Evolutionary conservation across 225 moss, liverwort and hornwort genomes (phyloP).

Genomic region (Bryoerythrophyllum caledonicum): DNA sequence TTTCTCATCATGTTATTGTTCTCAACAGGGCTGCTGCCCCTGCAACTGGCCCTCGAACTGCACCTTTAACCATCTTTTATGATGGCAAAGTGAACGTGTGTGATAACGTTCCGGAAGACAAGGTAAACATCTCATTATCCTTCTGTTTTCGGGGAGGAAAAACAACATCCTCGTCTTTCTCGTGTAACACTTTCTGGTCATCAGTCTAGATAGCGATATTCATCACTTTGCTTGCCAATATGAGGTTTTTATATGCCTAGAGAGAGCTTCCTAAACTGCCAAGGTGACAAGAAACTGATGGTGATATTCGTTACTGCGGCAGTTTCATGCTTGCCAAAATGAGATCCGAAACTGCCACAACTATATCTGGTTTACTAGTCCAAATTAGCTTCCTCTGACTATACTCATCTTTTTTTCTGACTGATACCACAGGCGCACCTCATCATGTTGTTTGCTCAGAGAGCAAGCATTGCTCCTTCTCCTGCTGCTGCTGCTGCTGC

Average conservation of each 20-base stretch:
- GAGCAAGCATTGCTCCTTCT: conserved; percentile 1
- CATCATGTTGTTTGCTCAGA: conserved; percentile 56
- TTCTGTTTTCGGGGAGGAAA: conserved; percentile 1
- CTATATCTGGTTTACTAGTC: not conserved
- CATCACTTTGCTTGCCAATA: no score
- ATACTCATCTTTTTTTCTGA: not conserved
- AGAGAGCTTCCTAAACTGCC: no score
- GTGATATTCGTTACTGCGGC: no score
- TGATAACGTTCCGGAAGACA: conserved; percentile 53
- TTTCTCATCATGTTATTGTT: conserved; percentile 4
- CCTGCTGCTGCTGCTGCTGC: no score
- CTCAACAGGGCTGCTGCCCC: conserved; percentile 36
- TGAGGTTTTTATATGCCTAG: no score
- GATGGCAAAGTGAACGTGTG: conserved; percentile 58
- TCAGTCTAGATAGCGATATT: no score
- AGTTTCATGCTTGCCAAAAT: no score
- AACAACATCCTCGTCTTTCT: no score
- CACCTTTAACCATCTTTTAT: conserved; percentile 59
- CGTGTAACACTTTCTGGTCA: not conserved
- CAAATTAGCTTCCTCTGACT: not conserved
- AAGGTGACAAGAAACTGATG: no score
- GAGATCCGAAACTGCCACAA: no score
- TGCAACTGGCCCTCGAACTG: conserved; percentile 19
- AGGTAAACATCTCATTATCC: conserved; percentile 33
- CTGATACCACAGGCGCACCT: conserved; percentile 42